These are phyloP conservation scores for Ceratobasidium sp. DNA, from an alignment of 1,284 basidiomycete species.

Conservation along the genomic window DNA sequence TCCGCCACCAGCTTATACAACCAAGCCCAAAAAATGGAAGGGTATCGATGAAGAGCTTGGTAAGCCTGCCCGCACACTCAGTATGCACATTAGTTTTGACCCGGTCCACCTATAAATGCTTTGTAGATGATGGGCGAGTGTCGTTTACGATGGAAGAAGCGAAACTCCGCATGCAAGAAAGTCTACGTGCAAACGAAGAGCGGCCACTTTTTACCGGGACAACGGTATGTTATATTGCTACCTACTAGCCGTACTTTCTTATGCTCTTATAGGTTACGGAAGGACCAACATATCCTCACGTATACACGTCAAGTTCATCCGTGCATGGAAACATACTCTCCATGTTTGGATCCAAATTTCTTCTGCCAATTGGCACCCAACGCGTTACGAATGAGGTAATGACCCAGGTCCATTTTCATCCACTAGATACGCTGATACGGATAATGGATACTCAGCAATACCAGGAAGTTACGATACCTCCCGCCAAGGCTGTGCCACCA, in stretches of 20 bases:
- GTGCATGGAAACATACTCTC: constrained; percentile 79
- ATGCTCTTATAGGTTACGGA: constrained; percentile 63
- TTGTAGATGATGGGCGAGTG: constrained; percentile 51
- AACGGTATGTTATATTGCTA: constrained; percentile 63
- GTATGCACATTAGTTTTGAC: constrained; percentile 36
- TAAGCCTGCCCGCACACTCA: constrained; percentile 10
- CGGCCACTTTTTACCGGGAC: constrained; percentile 75
- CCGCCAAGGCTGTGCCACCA: constrained; percentile 84
- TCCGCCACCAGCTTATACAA: constrained; percentile 55
- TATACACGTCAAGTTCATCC: constrained; percentile 81
- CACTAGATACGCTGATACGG: constrained; percentile 14
- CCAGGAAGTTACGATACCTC: constrained; percentile 90
- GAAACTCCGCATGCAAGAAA: constrained; percentile 74
- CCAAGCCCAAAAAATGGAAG: constrained; percentile 52
- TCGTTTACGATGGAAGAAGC: constrained; percentile 69
- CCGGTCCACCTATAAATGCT: neutral
- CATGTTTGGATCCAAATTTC: constrained; percentile 78
- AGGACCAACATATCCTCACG: constrained; percentile 84
- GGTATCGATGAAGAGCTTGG: constrained; percentile 48
- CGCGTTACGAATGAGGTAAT: constrained; percentile 75
- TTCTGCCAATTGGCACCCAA: constrained; percentile 87
- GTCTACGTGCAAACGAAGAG: constrained; percentile 73
- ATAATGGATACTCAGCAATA: constrained; percentile 67
- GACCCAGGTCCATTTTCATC: neutral
- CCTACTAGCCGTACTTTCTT: constrained; percentile 48